Evolutionary conservation across 441 rosid genomes (phyloP).

Genomic region (Biscutella laevigata): DNA sequence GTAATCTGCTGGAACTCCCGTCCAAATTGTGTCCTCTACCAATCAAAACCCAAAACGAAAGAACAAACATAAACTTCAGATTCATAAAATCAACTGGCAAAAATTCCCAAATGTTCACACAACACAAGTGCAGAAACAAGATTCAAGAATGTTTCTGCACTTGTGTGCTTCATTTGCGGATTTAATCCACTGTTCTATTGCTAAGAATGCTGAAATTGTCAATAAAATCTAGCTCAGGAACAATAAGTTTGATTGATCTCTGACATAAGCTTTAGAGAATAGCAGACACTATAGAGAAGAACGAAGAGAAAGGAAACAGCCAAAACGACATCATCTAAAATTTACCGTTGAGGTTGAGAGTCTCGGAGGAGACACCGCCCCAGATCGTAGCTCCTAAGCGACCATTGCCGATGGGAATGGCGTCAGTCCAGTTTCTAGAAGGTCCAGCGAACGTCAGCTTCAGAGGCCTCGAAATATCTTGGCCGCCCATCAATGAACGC

Average conservation of each 20-base stretch:
- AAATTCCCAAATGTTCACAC: not conserved
- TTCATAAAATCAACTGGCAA: not conserved
- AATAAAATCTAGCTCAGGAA: not conserved
- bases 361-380: conserved; percentile 74
- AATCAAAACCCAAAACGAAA: conserved; percentile 2
- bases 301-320: not conserved
- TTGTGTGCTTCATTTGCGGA: not conserved
- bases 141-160: not conserved
- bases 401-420: conserved; percentile 86
- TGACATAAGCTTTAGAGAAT: conserved; percentile 7
- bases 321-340: conserved; percentile 3
- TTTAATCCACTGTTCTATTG: conserved; percentile 2
- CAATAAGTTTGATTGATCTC: not conserved
- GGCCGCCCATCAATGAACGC: conserved; percentile 27
- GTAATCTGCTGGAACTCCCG: conserved; percentile 68
- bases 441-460: conserved; percentile 58
- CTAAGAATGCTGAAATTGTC: not conserved
- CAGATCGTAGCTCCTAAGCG: conserved; percentile 89
- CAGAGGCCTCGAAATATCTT: conserved; percentile 33
- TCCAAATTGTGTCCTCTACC: conserved; percentile 88
- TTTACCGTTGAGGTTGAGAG: conserved; percentile 70
- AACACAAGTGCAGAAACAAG: not conserved
- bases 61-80: not conserved
- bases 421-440: conserved; percentile 74
- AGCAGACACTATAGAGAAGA: too few species aligned